These are phyloP conservation scores for Fusarium sp. DNA, from an alignment of 2,329 filamentous ascomycete species.

Conservation along the genomic window DNA sequence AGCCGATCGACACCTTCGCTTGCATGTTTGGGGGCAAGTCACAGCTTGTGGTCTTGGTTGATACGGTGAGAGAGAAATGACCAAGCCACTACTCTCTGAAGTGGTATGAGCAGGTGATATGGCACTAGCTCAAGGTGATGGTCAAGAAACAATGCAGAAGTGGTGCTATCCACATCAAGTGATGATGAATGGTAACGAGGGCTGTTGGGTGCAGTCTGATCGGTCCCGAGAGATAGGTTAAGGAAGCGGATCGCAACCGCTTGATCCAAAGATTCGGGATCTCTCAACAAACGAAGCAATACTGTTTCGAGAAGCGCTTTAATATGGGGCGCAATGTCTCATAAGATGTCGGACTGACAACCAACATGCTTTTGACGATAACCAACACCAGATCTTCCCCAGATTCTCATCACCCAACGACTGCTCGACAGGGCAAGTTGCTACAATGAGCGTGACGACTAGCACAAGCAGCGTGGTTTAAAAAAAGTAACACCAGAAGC, in stretches of 20 bases:
- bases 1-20: slow-evolving; percentile 30
- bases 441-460: slow-evolving; percentile 19
- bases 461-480: slow-evolving; percentile 17
- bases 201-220: slow-evolving; percentile 13
- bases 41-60: slow-evolving; percentile 14
- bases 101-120: slow-evolving; percentile 27
- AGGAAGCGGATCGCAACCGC: slow-evolving; percentile 20
- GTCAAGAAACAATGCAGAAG: slow-evolving; percentile 7
- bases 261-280: slow-evolving; percentile 9
- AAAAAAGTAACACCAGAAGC: slow-evolving; percentile 34
- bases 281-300: slow-evolving; percentile 12
- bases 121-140: slow-evolving; percentile 15
- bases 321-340: slow-evolving; percentile 22
- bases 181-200: slow-evolving; percentile 10
- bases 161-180: slow-evolving; percentile 4
- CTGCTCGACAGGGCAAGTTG: slow-evolving; percentile 9
- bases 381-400: slow-evolving; percentile 35
- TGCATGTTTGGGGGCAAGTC: slow-evolving; percentile 36
- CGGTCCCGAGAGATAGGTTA: slow-evolving; percentile 16
- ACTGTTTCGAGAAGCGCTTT: slow-evolving; percentile 38
- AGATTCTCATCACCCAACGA: slow-evolving; percentile 17
- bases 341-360: slow-evolving; percentile 11
- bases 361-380: slow-evolving; percentile 20
- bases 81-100: slow-evolving; percentile 12
- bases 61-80: slow-evolving; percentile 28